Base-by-base conservation (phyloP, 768 basidiomycete genomes). In the Suillus decipiens region DNA sequence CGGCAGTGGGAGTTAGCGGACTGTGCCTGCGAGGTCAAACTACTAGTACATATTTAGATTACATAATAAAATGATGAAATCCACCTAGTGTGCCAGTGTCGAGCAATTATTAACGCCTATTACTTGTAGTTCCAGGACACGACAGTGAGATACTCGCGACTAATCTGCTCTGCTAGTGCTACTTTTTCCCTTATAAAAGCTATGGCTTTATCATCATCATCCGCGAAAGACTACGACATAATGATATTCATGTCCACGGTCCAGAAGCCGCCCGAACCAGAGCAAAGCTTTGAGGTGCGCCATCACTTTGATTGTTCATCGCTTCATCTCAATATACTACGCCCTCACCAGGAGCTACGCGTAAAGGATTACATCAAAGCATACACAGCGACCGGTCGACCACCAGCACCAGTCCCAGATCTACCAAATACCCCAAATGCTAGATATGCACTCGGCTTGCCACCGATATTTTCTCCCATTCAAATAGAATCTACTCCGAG, bases 361-460 rank as follows among this genome's bases (percentile, higher is more conserved):
- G 66, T 80, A 5, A 75, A 79, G 42, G 87, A 87, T 69, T 89
- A 89, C 66, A 65, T 86, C 34, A 72, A 71, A 24, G 78, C 83
- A 0, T 87, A 84, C 67, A 70, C 66, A 34, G 65, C 79, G 0
- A 84, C 84, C 0, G 80, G 82, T 17, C 69, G 73, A 45, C 78
- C 82, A 5, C 87, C 87, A 4, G 67, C 59, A 17, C 84, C 86
- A 10, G 79, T 78, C 42, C 83, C 86, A 0, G 77, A 75, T 59
- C 71, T 77, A 3, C 87, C 87, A 0, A 72, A 76, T n/a, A 78
- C 77, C 22, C 75, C 79, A 2, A 67, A 62, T n/a, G 77, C 78
- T 42, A 82, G 87, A 10, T 65, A 72, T 12, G 76, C 81, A 0
- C 69, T 84, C 24, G 78, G 80, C 39, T 77, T 88, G 0, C 80